These are phyloP conservation scores for Phaseolus coccineus DNA, from an alignment of 331 rosid species.

Conservation along the genomic window DNA sequence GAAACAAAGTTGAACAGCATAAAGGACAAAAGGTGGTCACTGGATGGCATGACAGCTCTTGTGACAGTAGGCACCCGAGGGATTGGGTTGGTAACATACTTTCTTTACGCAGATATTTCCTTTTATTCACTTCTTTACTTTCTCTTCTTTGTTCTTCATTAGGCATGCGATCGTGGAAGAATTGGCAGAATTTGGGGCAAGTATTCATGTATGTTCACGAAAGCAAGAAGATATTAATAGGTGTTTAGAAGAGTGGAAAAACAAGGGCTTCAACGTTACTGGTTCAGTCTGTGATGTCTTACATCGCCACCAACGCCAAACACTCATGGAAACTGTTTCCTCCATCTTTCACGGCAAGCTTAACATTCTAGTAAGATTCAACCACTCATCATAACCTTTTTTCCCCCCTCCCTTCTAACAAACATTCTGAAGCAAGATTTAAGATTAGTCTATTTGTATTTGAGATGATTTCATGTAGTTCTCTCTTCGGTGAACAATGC, in stretches of 20 bases:
- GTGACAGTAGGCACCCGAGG: conserved; percentile 49
- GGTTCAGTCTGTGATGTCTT: conserved; percentile 66
- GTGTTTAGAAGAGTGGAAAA: conserved; percentile 61
- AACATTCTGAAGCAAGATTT: too few relatives aligned
- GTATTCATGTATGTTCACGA: conserved; percentile 48
- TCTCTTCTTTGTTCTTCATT: not conserved
- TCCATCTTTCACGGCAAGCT: conserved; percentile 64
- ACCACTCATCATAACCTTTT: too few relatives aligned
- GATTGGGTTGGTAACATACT: conserved; percentile 38
- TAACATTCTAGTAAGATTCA: conserved; percentile 63
- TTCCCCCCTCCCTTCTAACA: too few relatives aligned
- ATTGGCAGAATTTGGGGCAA: conserved; percentile 73
- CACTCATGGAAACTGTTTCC: conserved; percentile 51
- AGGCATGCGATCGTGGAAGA: conserved; percentile 77
- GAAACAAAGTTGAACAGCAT: conserved; percentile 15
- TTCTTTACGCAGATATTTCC: not conserved
- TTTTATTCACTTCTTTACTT: not conserved
- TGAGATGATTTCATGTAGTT: too few relatives aligned
- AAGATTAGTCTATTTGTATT: too few relatives aligned
- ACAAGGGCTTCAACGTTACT: conserved; percentile 54
- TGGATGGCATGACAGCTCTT: conserved; percentile 45
- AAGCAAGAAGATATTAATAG: conserved; percentile 53
- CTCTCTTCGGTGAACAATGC: conserved; percentile 62
- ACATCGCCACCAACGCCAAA: conserved; percentile 49
- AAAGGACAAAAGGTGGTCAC: conserved; percentile 46